Conservation (phyloP, 1,284 basidiomycete species). For the Cryptococcus sp. region DNA sequence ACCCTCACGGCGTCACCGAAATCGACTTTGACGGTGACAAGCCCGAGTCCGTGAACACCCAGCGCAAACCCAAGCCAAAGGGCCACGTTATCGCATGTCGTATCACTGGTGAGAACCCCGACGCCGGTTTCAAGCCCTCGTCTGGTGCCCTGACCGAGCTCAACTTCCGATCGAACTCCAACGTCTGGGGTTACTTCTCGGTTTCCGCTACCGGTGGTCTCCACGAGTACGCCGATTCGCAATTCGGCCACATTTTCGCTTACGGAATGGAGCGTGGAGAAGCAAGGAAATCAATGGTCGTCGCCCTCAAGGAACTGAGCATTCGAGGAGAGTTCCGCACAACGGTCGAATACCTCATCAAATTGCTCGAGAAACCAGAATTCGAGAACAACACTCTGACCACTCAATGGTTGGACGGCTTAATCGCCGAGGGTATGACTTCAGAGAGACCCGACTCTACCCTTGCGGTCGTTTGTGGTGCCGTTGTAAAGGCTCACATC, state of each 20-base stretch:
- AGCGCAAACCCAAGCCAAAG: slow-evolving; percentile 94
- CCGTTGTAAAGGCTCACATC: slow-evolving; percentile 93
- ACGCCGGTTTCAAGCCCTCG: slow-evolving; percentile 99
- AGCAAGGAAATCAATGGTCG: slow-evolving; percentile 98
- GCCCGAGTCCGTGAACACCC: slow-evolving; percentile 80
- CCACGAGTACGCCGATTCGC: slow-evolving; percentile 97
- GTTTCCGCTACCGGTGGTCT: slow-evolving; percentile 93
- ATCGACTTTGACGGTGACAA: slow-evolving; percentile 96
- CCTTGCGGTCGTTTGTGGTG: slow-evolving; percentile 93
- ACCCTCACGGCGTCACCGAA: slow-evolving; percentile 79
- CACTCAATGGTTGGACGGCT: slow-evolving; percentile 96
- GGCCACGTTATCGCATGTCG: slow-evolving; percentile 99
- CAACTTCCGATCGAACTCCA: slow-evolving; percentile 98
- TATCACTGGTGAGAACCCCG: slow-evolving; percentile 99
- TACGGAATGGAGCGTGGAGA: slow-evolving; percentile 96
- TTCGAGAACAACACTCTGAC: slow-evolving; percentile 98
- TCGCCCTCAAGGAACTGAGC: slow-evolving; percentile 96
- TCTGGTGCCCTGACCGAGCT: slow-evolving; percentile 96
- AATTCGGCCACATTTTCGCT: slow-evolving; percentile 99
- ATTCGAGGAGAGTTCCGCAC: slow-evolving; percentile 99
- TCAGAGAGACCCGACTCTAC: slow-evolving; percentile 92
- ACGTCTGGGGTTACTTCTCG: slow-evolving; percentile 99
- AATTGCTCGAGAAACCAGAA: slow-evolving; percentile 91
- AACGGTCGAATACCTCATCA: slow-evolving; percentile 98
- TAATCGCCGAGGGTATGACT: slow-evolving; percentile 91